Conservation (phyloP, 2,329 filamentous ascomycete species). For the Penicillium oxalicum region DNA sequence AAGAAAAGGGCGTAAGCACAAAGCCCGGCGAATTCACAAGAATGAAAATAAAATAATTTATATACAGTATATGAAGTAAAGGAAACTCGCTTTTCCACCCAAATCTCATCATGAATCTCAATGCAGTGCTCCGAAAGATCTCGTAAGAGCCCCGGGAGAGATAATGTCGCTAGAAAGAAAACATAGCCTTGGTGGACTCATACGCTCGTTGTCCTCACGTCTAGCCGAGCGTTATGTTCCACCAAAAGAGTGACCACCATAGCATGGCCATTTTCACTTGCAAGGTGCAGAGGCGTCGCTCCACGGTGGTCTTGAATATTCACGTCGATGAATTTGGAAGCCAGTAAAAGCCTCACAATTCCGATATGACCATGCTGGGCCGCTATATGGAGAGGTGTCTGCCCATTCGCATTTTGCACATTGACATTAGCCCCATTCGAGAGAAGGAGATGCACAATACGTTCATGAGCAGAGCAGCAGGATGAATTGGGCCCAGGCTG, state of each 20-base stretch:
- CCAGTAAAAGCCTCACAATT: conserved; percentile 1
- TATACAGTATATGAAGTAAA: too few species aligned
- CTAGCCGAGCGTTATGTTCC: conserved; percentile 1
- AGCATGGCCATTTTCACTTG: conserved; percentile 2
- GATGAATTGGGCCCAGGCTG: background rate
- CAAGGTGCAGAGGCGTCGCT: conserved; percentile 1
- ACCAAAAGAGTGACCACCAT: conserved; percentile 1
- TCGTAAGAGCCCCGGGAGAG: too few species aligned
- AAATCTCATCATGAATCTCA: too few species aligned
- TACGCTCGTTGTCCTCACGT: conserved; percentile 1
- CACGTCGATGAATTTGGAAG: conserved; percentile 1
- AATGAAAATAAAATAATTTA: too few species aligned
- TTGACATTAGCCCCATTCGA: conserved; percentile 1
- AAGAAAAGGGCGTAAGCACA: too few species aligned
- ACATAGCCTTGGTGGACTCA: background rate
- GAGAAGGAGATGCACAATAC: background rate
- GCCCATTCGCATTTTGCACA: conserved; percentile 1
- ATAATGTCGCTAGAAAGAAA: too few species aligned
- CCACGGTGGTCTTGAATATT: conserved; percentile 2
- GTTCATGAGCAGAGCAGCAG: conserved; percentile 2
- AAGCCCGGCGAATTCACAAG: too few species aligned
- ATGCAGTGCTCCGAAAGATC: too few species aligned
- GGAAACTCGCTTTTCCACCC: too few species aligned
- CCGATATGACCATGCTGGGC: background rate
- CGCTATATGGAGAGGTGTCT: conserved; percentile 2